Percentiles rank a stretch among this genome's conserved stretches.
Conservation (phyloP, 2,329 filamentous ascomycete genomes). For the Penicillium sp. region DNA sequence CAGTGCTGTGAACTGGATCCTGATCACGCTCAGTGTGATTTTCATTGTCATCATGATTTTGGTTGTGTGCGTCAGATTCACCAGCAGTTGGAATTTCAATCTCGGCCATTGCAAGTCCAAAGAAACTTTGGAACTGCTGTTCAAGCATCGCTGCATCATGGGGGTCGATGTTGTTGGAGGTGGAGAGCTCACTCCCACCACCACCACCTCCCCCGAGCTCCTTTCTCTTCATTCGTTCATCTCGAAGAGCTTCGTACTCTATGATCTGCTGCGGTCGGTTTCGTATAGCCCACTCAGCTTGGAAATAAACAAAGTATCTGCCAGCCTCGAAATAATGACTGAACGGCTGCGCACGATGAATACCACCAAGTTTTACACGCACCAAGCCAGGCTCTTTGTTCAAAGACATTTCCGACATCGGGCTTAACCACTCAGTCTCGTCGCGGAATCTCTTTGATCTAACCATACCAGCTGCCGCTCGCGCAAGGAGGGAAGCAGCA, state of each 20-base stretch:
- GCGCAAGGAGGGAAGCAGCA: not conserved
- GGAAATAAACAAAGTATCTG: conserved; percentile 72
- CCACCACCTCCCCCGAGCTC: too few relatives aligned
- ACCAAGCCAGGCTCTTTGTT: not conserved
- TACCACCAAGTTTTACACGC: conserved; percentile 43
- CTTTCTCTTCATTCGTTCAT: not conserved
- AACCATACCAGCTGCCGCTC: too few relatives aligned
- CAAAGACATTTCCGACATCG: not conserved
- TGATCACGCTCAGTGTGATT: too few relatives aligned
- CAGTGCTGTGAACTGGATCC: too few relatives aligned
- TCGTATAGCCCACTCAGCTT: conserved; percentile 86
- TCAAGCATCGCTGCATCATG: not conserved
- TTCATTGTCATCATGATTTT: too few relatives aligned
- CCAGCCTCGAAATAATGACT: conserved; percentile 42
- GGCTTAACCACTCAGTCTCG: too few relatives aligned
- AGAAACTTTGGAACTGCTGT: not conserved
- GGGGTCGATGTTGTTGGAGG: not conserved
- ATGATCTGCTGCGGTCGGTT: conserved; percentile 43
- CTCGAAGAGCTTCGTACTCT: not conserved
- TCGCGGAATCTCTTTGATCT: too few relatives aligned
- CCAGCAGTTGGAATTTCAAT: too few relatives aligned
- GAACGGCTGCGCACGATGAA: conserved; percentile 45
- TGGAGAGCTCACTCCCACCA: not conserved
- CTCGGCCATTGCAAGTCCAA: too few relatives aligned
- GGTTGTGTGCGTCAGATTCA: too few relatives aligned